Evolutionary conservation across 2,329 filamentous ascomycete species (phyloP).

Genomic region (Aureobasidium uvarum): DNA sequence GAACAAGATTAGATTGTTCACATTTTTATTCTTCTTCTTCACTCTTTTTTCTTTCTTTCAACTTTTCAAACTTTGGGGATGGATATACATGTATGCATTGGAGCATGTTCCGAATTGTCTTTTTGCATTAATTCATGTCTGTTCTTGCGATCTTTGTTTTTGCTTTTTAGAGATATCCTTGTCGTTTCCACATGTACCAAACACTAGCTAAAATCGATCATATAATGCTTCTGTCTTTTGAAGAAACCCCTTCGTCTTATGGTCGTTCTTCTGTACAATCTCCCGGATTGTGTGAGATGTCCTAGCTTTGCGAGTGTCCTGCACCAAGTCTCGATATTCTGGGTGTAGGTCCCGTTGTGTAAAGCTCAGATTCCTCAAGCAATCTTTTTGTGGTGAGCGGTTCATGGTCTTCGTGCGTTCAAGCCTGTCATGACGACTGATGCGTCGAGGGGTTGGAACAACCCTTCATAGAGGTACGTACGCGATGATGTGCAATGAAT

Average conservation of each 20-base stretch:
- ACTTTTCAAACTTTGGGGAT: background rate
- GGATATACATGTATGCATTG: background rate
- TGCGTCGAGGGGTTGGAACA: background rate
- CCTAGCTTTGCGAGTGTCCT: background rate
- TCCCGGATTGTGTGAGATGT: background rate
- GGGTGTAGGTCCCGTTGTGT: background rate
- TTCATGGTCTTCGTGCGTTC: background rate
- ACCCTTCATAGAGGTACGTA: background rate
- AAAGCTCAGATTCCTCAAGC: background rate
- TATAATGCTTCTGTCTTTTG: background rate
- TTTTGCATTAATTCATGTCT: background rate
- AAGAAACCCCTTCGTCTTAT: background rate
- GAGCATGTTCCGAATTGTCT: background rate
- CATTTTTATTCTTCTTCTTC: background rate
- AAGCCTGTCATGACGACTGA: background rate
- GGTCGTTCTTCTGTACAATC: background rate
- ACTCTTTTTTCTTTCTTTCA: background rate
- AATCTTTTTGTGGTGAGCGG: background rate
- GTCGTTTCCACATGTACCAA: background rate
- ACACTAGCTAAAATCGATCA: background rate
- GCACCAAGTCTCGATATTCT: background rate
- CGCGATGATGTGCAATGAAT: background rate
- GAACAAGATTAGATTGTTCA: background rate
- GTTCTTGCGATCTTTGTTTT: background rate
- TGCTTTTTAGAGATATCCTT: slow-evolving; percentile 11